Evolutionary conservation across 2,329 filamentous ascomycete genomes (phyloP).

Genomic region (Xylaria sp.): DNA sequence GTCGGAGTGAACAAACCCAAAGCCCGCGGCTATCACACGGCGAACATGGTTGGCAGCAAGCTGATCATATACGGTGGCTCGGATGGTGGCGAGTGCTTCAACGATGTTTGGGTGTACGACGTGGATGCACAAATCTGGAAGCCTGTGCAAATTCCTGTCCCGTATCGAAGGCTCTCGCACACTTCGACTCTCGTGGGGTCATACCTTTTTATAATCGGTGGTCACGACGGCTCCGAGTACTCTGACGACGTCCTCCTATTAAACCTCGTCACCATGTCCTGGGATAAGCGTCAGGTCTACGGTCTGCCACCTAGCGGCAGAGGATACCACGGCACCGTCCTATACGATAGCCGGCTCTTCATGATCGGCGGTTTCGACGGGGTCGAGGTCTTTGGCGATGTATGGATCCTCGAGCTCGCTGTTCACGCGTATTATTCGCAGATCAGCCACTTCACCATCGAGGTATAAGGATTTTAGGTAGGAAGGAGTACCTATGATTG

Average conservation of each 20-base stretch:
- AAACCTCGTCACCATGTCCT: conserved; percentile 79
- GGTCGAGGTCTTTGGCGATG: conserved; percentile 74
- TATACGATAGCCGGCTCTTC: conserved; percentile 73
- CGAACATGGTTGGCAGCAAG: conserved; percentile 78
- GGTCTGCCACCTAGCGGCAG: conserved; percentile 70
- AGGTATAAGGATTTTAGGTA: conserved; percentile 59
- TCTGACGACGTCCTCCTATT: conserved; percentile 75
- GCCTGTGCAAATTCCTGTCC: conserved; percentile 66
- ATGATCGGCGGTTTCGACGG: conserved; percentile 76
- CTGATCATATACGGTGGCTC: conserved; percentile 78
- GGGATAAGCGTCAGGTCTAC: conserved; percentile 74
- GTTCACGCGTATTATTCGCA: conserved; percentile 79
- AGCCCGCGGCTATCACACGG: conserved; percentile 76
- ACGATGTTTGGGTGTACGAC: conserved; percentile 79
- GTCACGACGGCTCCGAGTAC: conserved; percentile 77
- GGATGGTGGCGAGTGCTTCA: conserved; percentile 77
- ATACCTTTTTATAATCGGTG: conserved; percentile 76
- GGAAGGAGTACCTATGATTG: background rate
- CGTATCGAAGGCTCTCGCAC: conserved; percentile 74
- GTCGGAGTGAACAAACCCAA: conserved; percentile 60
- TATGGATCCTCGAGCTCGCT: conserved; percentile 74
- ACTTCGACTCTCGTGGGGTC: conserved; percentile 76
- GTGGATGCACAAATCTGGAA: conserved; percentile 72
- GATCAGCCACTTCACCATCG: conserved; percentile 78
- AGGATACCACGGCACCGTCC: conserved; percentile 74